A percentile compares a stretch with the other conserved stretches of the same genome.
Conservation (phyloP, 768 basidiomycete species). For the Lactifluus piperatus region DNA sequence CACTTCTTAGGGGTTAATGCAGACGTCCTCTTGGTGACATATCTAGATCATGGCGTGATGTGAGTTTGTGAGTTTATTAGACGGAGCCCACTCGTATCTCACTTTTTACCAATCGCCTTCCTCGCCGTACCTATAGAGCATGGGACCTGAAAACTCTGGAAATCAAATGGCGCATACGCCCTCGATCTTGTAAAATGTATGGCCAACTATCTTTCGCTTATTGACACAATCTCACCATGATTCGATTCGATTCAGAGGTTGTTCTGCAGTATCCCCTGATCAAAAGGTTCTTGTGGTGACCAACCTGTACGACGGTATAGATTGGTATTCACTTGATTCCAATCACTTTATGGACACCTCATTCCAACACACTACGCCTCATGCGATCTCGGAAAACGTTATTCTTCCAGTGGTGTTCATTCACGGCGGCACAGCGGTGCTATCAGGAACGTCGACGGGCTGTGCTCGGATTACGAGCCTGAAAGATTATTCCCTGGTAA, state of each 20-base stretch:
- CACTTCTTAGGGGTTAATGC: background rate
- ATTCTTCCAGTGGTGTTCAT: background rate
- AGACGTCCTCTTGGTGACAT: background rate
- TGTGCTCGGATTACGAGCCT: background rate
- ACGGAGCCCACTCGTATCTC: too few species aligned
- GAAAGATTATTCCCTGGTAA: background rate
- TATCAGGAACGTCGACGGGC: background rate
- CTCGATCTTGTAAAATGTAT: background rate
- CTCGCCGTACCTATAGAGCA: background rate
- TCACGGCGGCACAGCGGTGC: background rate
- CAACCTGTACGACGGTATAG: background rate
- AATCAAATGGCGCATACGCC: background rate
- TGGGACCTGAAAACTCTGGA: background rate
- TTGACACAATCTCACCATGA: background rate
- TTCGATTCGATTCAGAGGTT: background rate
- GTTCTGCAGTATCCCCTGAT: background rate
- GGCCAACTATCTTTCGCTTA: background rate
- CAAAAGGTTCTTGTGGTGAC: background rate
- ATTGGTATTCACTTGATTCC: background rate
- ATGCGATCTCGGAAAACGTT: background rate
- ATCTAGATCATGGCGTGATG: conserved; percentile 1
- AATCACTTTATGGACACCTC: background rate
- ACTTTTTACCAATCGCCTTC: background rate
- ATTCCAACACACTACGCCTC: background rate
- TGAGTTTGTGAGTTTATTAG: background rate